Evolutionary conservation across 1,284 basidiomycete species (phyloP).

Genomic region (Xerocomus amazonicus): DNA sequence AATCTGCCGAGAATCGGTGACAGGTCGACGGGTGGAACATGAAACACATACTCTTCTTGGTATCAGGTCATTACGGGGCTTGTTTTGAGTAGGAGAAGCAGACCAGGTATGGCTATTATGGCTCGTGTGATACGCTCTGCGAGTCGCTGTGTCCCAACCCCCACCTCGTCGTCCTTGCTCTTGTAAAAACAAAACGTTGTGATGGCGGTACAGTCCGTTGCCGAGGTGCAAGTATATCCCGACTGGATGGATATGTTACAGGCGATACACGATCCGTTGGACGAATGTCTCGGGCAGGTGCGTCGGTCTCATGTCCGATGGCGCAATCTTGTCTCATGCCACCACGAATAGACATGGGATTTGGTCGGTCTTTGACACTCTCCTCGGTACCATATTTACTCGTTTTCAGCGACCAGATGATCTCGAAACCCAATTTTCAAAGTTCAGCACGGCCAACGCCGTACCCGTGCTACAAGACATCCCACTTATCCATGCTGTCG

Average conservation of each 20-base stretch:
- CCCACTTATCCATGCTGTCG: constrained; percentile 11
- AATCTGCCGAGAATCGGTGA: no score
- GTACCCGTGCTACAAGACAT: constrained; percentile 14
- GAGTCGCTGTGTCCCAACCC: no score
- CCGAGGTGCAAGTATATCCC: background rate
- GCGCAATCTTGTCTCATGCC: constrained; percentile 35
- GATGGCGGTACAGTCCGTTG: background rate
- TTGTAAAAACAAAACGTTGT: constrained; percentile 2
- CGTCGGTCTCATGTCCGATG: constrained; percentile 16
- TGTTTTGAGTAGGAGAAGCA: no score
- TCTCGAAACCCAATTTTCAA: constrained; percentile 21
- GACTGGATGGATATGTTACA: constrained; percentile 18
- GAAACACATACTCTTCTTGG: no score
- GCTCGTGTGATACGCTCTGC: background rate
- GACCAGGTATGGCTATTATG: no score
- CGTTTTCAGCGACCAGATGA: constrained; percentile 7
- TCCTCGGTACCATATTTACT: background rate
- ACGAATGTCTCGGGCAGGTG: constrained; percentile 22
- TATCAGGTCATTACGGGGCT: no score
- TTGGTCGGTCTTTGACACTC: constrained; percentile 14
- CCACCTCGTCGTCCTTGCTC: background rate
- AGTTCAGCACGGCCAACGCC: constrained; percentile 5
- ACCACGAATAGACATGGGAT: constrained; percentile 14
- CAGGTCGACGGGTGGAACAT: no score
- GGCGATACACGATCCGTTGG: constrained; percentile 15